Conservation (phyloP, 83 land plant genomes). For the Thuja plicata region DNA sequence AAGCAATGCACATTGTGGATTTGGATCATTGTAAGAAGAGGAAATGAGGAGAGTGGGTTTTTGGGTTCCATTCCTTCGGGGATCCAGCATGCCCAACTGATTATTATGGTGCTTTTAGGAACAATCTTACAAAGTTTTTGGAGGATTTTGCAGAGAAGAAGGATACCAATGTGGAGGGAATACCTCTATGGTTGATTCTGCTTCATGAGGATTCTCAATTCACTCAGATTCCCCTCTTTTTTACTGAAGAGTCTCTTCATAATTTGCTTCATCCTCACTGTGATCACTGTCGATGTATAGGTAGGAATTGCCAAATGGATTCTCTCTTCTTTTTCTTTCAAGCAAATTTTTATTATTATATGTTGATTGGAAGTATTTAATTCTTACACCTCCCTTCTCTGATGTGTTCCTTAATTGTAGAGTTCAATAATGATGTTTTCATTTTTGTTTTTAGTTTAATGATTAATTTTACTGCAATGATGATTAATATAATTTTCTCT, state of each 20-base stretch:
- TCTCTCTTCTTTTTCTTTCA: neutral
- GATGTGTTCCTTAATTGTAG: neutral
- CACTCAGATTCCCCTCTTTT: constrained; percentile 11
- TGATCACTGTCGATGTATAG: constrained; percentile 80
- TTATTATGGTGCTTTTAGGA: too few relatives aligned
- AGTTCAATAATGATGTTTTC: neutral
- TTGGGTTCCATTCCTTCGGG: constrained; percentile 39
- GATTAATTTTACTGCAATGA: too few relatives aligned
- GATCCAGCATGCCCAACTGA: constrained; percentile 63
- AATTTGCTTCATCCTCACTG: constrained; percentile 60
- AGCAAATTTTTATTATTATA: neutral
- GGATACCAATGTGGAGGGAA: constrained; percentile 23
- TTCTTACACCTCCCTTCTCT: neutral
- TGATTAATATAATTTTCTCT: too few relatives aligned
- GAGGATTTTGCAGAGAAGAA: constrained; percentile 34
- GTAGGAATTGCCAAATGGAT: constrained; percentile 28
- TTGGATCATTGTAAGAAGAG: constrained; percentile 22
- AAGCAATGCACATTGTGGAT: neutral
- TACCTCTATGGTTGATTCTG: constrained; percentile 36
- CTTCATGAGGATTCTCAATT: constrained; percentile 22
- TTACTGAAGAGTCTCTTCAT: constrained; percentile 61
- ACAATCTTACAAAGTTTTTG: constrained; percentile 40
- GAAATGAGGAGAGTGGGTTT: constrained; percentile 32
- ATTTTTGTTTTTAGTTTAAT: neutral
- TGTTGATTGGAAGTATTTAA: neutral